Evolutionary conservation across 179 eudicot genomes (phyloP), one percentile per base, ranked within the genome.

Genomic region (Vitellaria paradoxa): DNA sequence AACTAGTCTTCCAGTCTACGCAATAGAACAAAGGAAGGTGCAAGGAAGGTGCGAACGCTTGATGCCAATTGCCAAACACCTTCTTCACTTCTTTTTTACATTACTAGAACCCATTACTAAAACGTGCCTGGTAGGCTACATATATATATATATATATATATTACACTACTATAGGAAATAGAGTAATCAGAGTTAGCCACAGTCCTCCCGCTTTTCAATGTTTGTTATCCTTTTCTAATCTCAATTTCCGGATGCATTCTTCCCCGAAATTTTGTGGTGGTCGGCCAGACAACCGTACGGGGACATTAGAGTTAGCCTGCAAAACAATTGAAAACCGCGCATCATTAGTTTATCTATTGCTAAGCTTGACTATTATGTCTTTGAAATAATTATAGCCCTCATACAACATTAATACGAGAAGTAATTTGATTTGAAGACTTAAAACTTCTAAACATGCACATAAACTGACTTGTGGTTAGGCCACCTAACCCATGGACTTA

Each of bases 251-350:
- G 26, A 52, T 14, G 74, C 10, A 17, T 30, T 50, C 62, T 55
- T 55, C 23, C 63, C 74, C 17, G 26, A n/a, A 42, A 57, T 5
- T 62, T 9, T 42, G 18, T 62, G 56, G 17, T 62, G 11, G 21
- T 9, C 45, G 8, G 45, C 4, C 40, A 26, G 68, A 62, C 13
- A 23, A 15, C 69, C 60, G 10, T 64, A 75, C 0, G 77, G 77
- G 37, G 69, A 63, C 20, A 3, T 18, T 11, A 63, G 69, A 62
- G 26, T 49, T 17, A 63, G 69, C 77, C 77, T 75, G 61, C 69
- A 75, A 74, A 74, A 45, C 55, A 59, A 55, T n/a, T 60, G 7
- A 47, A 73, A 42, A 73, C 23, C 20, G 12, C 9, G 68, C 37
- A 30, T 2, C 37, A 2, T 30, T 30, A 30, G 37, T 30, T 30